Evolutionary conservation across 129 eudicot genomes (phyloP), one percentile per base, ranked within the genome.

Genomic region (Helichrysum umbraculigerum): DNA sequence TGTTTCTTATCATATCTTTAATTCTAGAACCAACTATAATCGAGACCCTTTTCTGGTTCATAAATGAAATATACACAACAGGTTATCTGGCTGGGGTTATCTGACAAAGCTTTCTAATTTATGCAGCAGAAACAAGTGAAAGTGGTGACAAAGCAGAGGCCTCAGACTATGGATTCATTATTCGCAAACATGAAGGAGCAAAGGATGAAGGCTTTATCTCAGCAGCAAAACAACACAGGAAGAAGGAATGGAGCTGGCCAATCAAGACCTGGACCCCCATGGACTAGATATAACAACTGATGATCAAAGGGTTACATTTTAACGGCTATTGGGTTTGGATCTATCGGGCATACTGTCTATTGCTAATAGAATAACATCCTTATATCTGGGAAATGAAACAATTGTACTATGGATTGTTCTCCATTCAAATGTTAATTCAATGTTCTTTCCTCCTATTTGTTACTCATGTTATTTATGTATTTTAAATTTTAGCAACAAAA

Each of bases 111-210:
- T 64, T 64, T 41, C n/a, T 61, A 17, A 59, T 59, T 60, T 14
- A 15, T 22, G 28, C 44, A 83, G 39, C 70, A 81, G 60, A 88
- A 80, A 71, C 88, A 78, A 52, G 80, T 25, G 51, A 84, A 79
- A 71, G 74, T 68, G 65, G 73, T 41, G 7, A 63, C 80, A 2
- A 87, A 78, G 79, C 97, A 85, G 78, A 85, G 79, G 82, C 85
- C 96, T 32, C 91, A 89, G 72, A 92, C 98, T 0, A 74, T 92
- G 59, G 98, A 92, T 76, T 89, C 93, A 8, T 83, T 87, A 58
- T 92, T 92, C 79, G 93, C 98, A 6, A 87, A 89, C 83, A 89
- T 89, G 96, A 87, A 87, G 81, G 96, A 91, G 73, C 81, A 89
- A 74, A 82, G 98, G 70, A 84, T 87, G 93, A 85, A 83, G 79